Conservation (phyloP, 2,329 filamentous ascomycete species). For the Apiospora arundinis region DNA sequence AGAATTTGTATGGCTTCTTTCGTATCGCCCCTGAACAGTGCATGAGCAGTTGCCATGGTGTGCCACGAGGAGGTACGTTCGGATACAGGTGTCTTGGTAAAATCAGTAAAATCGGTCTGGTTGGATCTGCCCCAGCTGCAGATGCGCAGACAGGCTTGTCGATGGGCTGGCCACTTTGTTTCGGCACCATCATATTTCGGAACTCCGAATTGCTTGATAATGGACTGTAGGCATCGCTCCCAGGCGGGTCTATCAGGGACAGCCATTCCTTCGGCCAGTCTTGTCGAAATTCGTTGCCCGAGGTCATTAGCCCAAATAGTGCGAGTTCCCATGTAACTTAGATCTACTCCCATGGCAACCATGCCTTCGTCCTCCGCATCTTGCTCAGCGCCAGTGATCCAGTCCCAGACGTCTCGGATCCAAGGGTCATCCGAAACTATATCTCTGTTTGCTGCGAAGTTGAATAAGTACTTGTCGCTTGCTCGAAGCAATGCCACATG, state of each 20-base stretch:
- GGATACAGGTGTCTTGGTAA: conserved; percentile 49
- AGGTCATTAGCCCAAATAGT: conserved; percentile 75
- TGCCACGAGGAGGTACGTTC: conserved; percentile 61
- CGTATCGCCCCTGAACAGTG: conserved; percentile 75
- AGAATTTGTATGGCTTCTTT: conserved; percentile 73
- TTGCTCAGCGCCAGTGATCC: conserved; percentile 71
- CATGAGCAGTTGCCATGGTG: conserved; percentile 78
- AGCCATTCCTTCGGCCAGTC: conserved; percentile 53
- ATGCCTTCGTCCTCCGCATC: conserved; percentile 73
- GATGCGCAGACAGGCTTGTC: conserved; percentile 77
- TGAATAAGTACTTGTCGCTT: conserved; percentile 67
- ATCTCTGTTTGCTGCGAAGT: conserved; percentile 68
- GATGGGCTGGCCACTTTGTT: conserved; percentile 71
- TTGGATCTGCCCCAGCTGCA: conserved; percentile 72
- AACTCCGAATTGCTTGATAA: conserved; percentile 68
- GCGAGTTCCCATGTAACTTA: conserved; percentile 77
- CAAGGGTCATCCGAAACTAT: conserved; percentile 76
- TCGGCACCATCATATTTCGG: conserved; percentile 67
- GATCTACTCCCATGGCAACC: conserved; percentile 70
- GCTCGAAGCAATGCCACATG: conserved; percentile 66
- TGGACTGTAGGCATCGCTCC: conserved; percentile 66
- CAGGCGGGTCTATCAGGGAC: conserved; percentile 59
- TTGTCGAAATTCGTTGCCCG: conserved; percentile 55
- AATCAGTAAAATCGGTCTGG: conserved; percentile 50
- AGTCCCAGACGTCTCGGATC: conserved; percentile 81